Base-by-base conservation (phyloP, 306 rosid species). In the Cucumis melo region DNA sequence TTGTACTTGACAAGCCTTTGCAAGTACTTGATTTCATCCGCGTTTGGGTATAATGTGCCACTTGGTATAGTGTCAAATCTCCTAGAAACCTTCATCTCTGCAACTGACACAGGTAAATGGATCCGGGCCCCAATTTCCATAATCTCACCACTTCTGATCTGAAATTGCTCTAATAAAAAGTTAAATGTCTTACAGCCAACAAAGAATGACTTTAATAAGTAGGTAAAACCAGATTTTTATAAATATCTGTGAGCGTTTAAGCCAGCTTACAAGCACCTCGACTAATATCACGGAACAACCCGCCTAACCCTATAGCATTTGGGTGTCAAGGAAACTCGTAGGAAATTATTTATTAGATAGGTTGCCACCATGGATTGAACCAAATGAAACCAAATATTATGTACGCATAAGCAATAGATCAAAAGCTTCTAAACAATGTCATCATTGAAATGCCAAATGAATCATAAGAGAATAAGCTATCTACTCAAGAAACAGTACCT, bases 11-110 rank as follows among this genome's bases (percentile, higher is more conserved):
- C 90, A 78, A 91, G 97, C 88, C 98, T 89, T 68, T 94, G 96
- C 81, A 94, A 78, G 84, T 94, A 94, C 80, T 85, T 83, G 80
- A 94, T 94, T 89, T 94, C 98, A 58, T 94, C 97, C 23, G 96
- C 96, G 85, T 91, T 94, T 44, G 98, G 98, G 82, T 91, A 81
- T 44, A 94, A 84, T 41, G 98, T 94, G 76, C 94, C 98, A 84
- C 96, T 87, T 50, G 96, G 98, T 56, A 94, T 91, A 73, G 96
- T 80, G 83, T 91, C 98, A 67, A 76, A 94, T 89, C 98, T 83
- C 86, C 82, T 90, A 23, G 98, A 90, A 84, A 94, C 80, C 83
- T 83, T 88, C 76, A 91, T 85, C 90, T 94, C 97, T 0, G 84
- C 90, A 61, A 91, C 86, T 38, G 97, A 94, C 46, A 94, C 97